Base-by-base conservation (phyloP, 2,329 filamentous ascomycete genomes). In the Cladosporium sp. region DNA sequence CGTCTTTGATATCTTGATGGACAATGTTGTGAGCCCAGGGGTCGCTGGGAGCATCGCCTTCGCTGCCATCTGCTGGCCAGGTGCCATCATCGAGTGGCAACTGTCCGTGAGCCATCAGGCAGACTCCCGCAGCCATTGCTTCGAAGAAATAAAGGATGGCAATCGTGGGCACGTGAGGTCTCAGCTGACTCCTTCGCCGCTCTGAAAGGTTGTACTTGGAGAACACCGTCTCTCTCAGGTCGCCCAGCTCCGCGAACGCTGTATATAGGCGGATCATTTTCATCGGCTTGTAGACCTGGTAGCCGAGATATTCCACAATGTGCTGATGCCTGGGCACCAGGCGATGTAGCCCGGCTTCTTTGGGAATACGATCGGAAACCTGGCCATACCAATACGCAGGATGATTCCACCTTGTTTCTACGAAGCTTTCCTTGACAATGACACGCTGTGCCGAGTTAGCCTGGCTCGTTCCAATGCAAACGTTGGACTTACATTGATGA, bases 91-190 rank as follows among this genome's bases (percentile, higher is more conserved):
- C 44, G n/a, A 34, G 24, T 15, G 45, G 45, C 11, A 48, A 18
- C 11, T 9, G 15, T 8, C 45, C 45, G 9, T 48, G 37, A 11
- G 45, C 27, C 45, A 48, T 48, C 27, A 48, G 13, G 37, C 45
- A 48, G 15, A 17, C 45, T 32, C 37, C n/a, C 12, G 45, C 37
- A 19, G 45, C 45, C 45, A 48, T 48, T 2, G 24, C 45, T 12
- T 48, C 24, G 18, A 40, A 48, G 3, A 48, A 9, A 30, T 36
- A 48, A 2, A 41, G 17, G 13, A 48, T 32, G 4, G 37, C 45
- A 5, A 34, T 11, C 11, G 11, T 32, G 12, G 45, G 45, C 7
- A 48, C 29, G 7, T 12, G 15, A n/a, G 32, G 22, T 27, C 22
- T 4, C 22, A 27, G 9, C 22, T 27, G 22, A 9, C n/a, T n/a